Percentiles rank a stretch among this genome's conserved stretches.
These are phyloP conservation scores for Lecanoromycetidae sp. DNA, from an alignment of 2,329 filamentous ascomycete species.

Conservation along the genomic window DNA sequence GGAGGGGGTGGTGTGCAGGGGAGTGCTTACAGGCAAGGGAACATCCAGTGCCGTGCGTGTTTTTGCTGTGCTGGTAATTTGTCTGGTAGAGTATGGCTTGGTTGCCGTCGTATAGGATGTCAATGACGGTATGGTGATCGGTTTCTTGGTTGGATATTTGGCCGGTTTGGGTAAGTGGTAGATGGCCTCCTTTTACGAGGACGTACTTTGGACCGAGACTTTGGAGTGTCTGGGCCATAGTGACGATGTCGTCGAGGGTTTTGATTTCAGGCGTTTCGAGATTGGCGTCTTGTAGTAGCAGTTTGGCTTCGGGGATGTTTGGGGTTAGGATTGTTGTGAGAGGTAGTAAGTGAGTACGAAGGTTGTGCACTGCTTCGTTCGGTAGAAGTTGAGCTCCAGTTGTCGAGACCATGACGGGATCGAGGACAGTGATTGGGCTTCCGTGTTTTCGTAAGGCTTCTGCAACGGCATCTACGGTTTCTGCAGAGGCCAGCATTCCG, in stretches of 20 bases:
- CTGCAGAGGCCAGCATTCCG: conserved; percentile 69
- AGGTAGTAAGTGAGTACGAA: conserved; percentile 32
- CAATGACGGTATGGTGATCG: conserved; percentile 57
- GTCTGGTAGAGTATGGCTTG: conserved; percentile 54
- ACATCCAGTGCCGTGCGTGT: conserved; percentile 92
- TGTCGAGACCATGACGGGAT: conserved; percentile 61
- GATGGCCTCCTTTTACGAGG: conserved; percentile 80
- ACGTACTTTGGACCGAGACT: conserved; percentile 65
- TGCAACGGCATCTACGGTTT: conserved; percentile 57
- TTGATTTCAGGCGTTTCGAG: conserved; percentile 34
- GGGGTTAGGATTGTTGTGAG: conserved; percentile 36
- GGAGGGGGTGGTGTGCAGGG: not conserved
- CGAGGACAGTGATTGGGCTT: conserved; percentile 36
- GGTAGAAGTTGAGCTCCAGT: conserved; percentile 37
- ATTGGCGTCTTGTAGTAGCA: conserved; percentile 35
- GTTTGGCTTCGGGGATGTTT: conserved; percentile 37
- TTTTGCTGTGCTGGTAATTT: conserved; percentile 57
- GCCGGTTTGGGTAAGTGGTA: conserved; percentile 58
- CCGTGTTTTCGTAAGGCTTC: conserved; percentile 48
- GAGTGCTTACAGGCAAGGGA: conserved; percentile 67
- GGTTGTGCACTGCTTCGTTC: conserved; percentile 29
- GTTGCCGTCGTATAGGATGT: conserved; percentile 58
- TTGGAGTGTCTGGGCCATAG: conserved; percentile 54
- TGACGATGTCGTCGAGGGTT: conserved; percentile 51
- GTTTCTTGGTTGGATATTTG: conserved; percentile 45